Evolutionary conservation across 257 asterid species (phyloP), one percentile per base, ranked within the genome.

Genomic region (Orobanche coerulescens): DNA sequence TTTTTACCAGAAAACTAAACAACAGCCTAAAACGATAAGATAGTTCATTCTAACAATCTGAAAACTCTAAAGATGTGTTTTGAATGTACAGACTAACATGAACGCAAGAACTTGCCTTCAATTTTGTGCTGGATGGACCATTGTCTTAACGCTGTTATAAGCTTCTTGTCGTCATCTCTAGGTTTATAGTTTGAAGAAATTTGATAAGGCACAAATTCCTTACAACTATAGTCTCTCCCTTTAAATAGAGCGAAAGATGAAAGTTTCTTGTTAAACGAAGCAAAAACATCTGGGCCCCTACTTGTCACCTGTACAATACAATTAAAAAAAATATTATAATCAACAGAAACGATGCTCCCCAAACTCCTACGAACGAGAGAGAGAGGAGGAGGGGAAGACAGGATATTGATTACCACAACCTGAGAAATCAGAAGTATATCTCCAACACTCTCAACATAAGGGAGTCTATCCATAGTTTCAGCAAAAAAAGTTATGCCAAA

Each of bases 191-290:
- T 79, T 1, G 78, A n/a, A 5, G 95, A 87, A 52, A 56, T 37
- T 71, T 82, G 95, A 69, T 85, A 91, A 42, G 96, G 95, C 46
- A 54, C 48, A 31, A 75, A 55, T 19, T 67, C 82, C 18, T 26
- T 48, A 54, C 59, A 36, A 30, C 73, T 69, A 66, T 66, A 62
- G 40, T 58, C 65, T 40, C 73, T 78, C 65, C 94, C 85, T 46
- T 73, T 76, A 62, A 80, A 90, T 53, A 91, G 66, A 20, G 93
- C 98, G 55, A 91, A 91, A 11, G 88, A 71, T 49, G 98, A 91
- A 49, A 57, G 67, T 49, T 61, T 82, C 87, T 88, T 91, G 78
- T 75, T 73, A 78, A 56, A 91, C 68, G 75, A 23, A 65, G 84
- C 95, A 79, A 71, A 80, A 65, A 75, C 76, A 60, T 75, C 89